Percentiles rank a stretch among this genome's conserved stretches.
phyloP scores from a whole-genome alignment of 2,329 filamentous ascomycete genomes.

The Trichoderma aggressivum region DNA sequence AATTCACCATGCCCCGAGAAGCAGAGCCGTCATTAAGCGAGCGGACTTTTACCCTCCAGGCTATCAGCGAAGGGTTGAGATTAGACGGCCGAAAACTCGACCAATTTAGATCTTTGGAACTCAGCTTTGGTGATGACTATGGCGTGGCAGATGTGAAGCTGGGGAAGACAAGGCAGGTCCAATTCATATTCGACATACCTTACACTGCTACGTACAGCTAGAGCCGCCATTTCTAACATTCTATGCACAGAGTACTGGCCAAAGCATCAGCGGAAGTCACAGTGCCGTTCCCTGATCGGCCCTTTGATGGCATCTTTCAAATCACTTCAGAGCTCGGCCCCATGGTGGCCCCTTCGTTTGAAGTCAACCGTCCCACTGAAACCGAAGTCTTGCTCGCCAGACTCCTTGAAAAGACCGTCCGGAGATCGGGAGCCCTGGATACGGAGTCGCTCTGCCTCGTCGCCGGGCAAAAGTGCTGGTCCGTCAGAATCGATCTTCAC shows the following conservation, averaged over 20 bases:
- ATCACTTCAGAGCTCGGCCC: constrained; percentile 88
- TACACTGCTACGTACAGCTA: not conserved
- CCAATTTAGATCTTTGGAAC: constrained; percentile 70
- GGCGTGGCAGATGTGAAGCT: constrained; percentile 83
- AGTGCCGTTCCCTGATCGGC: constrained; percentile 79
- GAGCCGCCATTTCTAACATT: constrained; percentile 3
- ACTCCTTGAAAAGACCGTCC: constrained; percentile 88
- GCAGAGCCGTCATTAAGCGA: constrained; percentile 86
- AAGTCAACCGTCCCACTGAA: constrained; percentile 78
- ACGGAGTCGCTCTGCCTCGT: constrained; percentile 94
- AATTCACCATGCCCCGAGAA: constrained; percentile 78
- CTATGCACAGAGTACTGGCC: constrained; percentile 64
- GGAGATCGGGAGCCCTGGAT: constrained; percentile 86
- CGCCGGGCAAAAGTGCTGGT: constrained; percentile 87
- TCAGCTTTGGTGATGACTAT: constrained; percentile 86
- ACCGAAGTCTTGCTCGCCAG: constrained; percentile 82
- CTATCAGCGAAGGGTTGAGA: constrained; percentile 74
- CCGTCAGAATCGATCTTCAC: constrained; percentile 86
- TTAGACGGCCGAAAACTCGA: constrained; percentile 81
- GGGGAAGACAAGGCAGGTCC: constrained; percentile 78
- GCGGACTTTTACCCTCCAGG: constrained; percentile 78
- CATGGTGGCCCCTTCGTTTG: constrained; percentile 87
- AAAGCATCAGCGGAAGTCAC: constrained; percentile 87
- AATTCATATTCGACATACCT: not conserved
- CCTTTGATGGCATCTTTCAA: constrained; percentile 92